A percentile compares a stretch with the other conserved stretches of the same genome.
Conservation (phyloP, 2,329 filamentous ascomycete species). For the Aspergillus glaucus region DNA sequence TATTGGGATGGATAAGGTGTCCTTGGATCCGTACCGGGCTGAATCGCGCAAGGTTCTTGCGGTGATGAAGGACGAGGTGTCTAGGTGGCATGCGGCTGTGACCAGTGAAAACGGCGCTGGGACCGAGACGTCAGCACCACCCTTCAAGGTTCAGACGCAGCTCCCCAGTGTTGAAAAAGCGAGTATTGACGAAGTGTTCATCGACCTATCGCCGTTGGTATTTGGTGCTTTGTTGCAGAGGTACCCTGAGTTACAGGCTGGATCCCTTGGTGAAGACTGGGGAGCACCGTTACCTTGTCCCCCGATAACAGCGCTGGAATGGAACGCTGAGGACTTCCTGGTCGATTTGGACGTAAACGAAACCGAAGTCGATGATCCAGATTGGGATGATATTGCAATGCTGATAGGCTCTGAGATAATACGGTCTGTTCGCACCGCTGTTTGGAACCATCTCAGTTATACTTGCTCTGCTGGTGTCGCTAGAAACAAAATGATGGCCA, state of each 20-base stretch:
- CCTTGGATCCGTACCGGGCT: slow-evolving; percentile 81
- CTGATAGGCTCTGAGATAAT: slow-evolving; percentile 85
- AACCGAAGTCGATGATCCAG: slow-evolving; percentile 71
- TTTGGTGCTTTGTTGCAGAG: slow-evolving; percentile 67
- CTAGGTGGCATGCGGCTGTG: slow-evolving; percentile 32
- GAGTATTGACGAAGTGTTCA: slow-evolving; percentile 89
- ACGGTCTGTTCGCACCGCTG: slow-evolving; percentile 61
- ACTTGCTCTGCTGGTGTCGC: slow-evolving; percentile 89
- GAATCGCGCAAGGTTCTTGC: slow-evolving; percentile 78
- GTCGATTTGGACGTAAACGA: slow-evolving; percentile 68
- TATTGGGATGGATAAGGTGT: slow-evolving; percentile 87
- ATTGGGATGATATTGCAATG: slow-evolving; percentile 94
- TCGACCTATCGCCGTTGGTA: slow-evolving; percentile 82
- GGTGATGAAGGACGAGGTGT: slow-evolving; percentile 67
- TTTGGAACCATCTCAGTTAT: slow-evolving; percentile 69
- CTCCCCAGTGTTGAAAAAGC: slow-evolving; percentile 75
- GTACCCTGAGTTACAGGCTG: slow-evolving; percentile 62
- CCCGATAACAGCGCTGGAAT: slow-evolving; percentile 67
- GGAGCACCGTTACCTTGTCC: slow-evolving; percentile 66
- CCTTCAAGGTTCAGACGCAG: slow-evolving; percentile 15
- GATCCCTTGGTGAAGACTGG: slow-evolving; percentile 47
- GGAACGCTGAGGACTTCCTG: slow-evolving; percentile 69
- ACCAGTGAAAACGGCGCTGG: slow-evolving; percentile 8
- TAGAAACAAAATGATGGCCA: slow-evolving; percentile 90
- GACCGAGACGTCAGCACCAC: background rate